Evolutionary conservation across 2,329 filamentous ascomycete genomes (phyloP), one percentile per base, ranked within the genome.

Genomic region (Xylariaceae sp.): DNA sequence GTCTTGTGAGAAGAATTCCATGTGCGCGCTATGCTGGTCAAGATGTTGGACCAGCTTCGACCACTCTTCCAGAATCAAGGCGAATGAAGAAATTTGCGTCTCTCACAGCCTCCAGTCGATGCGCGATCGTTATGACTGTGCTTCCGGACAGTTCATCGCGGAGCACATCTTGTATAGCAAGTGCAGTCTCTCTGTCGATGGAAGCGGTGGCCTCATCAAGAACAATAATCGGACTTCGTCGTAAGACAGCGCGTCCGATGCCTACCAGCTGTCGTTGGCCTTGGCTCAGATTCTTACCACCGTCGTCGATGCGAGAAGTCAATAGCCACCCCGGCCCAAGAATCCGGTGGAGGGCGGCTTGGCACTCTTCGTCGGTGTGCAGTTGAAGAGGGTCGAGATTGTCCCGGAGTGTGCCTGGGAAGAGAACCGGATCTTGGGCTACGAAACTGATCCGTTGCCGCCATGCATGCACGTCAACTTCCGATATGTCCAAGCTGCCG

Each of bases 331-430:
- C 66, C 0, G 66, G 59, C 1, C 78, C 76, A 0, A 90, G 69
- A 0, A 87, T 85, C 9, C 82, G 79, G 12, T 72, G 71, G 3
- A 90, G 72, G 1, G 78, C 75, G 6, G 68, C 66, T 5, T 66
- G 66, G 60, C 78, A 79, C 48, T 77, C 77, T 2, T 61, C 63
- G 41, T 81, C 74, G 14, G 81, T 74, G 48, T 75, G 75, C 53
- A 85, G 80, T 6, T 72, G 72, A 46, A 86, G 73, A 0, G 87
- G 84, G 56, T 91, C 87, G 18, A 91, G 75, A 61, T 90, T 83
- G 61, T 82, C 76, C 19, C 78, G 74, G 35, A 83, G 62, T 0
- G 77, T 78, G 3, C 80, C 80, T 0, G 80, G 78, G 61, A 83
- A 83, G 1, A 85, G 68, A 0, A 81, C 80, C 0, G 82, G 82